These are phyloP conservation scores for Amauroascus verrucosus DNA, from an alignment of 2,329 filamentous ascomycete genomes.

Conservation along the genomic window DNA sequence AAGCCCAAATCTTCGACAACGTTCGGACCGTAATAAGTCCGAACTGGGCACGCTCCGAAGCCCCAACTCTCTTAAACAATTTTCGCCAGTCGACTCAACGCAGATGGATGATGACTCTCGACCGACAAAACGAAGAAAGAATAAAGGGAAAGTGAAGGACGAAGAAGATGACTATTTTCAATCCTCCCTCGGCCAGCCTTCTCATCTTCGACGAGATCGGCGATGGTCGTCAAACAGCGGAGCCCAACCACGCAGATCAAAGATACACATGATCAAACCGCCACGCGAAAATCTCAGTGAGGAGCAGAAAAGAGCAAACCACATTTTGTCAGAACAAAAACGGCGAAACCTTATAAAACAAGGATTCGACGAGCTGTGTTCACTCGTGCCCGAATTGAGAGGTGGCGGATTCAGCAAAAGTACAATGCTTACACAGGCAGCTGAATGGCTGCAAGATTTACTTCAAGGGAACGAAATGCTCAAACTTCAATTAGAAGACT, in stretches of 20 bases:
- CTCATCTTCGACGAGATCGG: slow-evolving; percentile 9
- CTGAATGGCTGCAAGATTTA: slow-evolving; percentile 66
- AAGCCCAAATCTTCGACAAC: slow-evolving; percentile 39
- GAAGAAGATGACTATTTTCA: slow-evolving; percentile 30
- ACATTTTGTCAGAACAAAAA: slow-evolving; percentile 81
- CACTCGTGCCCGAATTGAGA: slow-evolving; percentile 63
- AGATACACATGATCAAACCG: slow-evolving; percentile 22
- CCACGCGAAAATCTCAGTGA: slow-evolving; percentile 57
- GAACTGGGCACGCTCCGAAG: slow-evolving; percentile 5
- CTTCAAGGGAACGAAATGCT: slow-evolving; percentile 57
- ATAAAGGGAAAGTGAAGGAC: slow-evolving; percentile 38
- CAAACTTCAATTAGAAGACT: slow-evolving; percentile 42
- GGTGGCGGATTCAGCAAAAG: slow-evolving; percentile 75
- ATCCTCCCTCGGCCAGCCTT: neutral
- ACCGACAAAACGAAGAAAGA: slow-evolving; percentile 45
- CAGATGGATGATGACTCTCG: slow-evolving; percentile 30
- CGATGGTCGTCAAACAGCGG: slow-evolving; percentile 15
- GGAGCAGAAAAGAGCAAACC: slow-evolving; percentile 73
- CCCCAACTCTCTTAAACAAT: neutral
- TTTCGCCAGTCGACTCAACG: neutral
- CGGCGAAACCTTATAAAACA: slow-evolving; percentile 69
- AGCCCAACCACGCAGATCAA: slow-evolving; percentile 26
- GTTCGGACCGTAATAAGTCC: slow-evolving; percentile 1
- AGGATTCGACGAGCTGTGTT: slow-evolving; percentile 69
- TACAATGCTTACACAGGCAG: slow-evolving; percentile 62